Evolutionary conservation across 2,329 filamentous ascomycete species (phyloP), one percentile per base, ranked within the genome.

Genomic region (Stachybotrys chartarum): DNA sequence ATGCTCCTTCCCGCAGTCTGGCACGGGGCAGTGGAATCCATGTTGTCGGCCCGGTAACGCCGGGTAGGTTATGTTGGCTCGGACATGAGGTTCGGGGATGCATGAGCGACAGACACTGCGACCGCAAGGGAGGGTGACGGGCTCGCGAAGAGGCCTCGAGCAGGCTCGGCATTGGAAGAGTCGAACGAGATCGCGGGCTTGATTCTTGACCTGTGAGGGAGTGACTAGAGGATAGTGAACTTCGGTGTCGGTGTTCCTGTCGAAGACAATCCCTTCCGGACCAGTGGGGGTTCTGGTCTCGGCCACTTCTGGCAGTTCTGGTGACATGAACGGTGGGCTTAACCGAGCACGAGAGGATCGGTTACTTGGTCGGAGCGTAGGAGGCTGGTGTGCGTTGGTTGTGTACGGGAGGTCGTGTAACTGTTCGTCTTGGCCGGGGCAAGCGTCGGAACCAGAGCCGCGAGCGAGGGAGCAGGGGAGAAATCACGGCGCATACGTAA

Each of bases 101-200:
- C 92, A 97, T 52, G 70, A 69, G 64, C 81, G 84, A 72, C 92
- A 97, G 11, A 96, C 71, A 11, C 86, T 86, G 65, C 87, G 83
- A 31, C 91, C 91, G 68, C 92, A 97, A 6, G 91, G 91, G 5
- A 96, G 75, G 0, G 88, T 88, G 55, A 91, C 78, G 6, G 91
- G 89, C 8, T 83, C 77, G 50, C 73, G 77, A 32, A 94, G 75
- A 1, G 87, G 86, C 48, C 75, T 76, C 4, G 86, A 89, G 69
- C 92, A 96, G 59, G 81, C 74, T 11, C 80, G 80, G 68, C 92
- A 97, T 72, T 95, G 90, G 54, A 94, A 79, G 46, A 94, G 75
- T 48, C 86, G 85, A 58, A 95, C 64, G 17, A 72, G 61, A n/a
- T 68, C 63, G 30, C 69, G 68, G 5, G 67, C 60, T 7, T 47